Conservation (phyloP, 2,329 filamentous ascomycete species). For the Furcasterigmium sp. region DNA sequence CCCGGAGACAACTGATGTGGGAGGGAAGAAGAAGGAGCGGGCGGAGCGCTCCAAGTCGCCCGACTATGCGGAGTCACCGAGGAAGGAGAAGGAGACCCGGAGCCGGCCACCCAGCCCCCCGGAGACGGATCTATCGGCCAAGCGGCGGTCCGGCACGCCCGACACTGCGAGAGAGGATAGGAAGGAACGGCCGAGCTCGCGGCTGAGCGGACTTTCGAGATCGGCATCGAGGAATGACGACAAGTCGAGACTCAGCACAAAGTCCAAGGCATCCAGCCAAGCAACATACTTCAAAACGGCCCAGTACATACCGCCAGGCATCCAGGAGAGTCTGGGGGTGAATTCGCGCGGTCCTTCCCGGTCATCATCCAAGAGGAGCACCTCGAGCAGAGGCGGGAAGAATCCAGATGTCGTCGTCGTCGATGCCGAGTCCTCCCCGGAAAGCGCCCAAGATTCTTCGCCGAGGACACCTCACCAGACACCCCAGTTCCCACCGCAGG, state of each 20-base stretch:
- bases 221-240: conserved; percentile 42
- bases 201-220: conserved; percentile 35
- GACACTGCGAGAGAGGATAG: conserved; percentile 15
- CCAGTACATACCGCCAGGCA: conserved; percentile 15
- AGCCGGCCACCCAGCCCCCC: conserved; percentile 60
- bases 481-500: conserved; percentile 42
- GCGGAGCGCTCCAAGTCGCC: conserved; percentile 43
- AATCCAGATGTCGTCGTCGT: conserved; percentile 29
- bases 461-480: conserved; percentile 56
- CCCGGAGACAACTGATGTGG: conserved; percentile 67
- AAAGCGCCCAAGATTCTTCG: conserved; percentile 49
- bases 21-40: conserved; percentile 41
- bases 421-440: conserved; percentile 40
- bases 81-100: conserved; percentile 34
- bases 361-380: conserved; percentile 19
- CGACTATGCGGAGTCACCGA: conserved; percentile 28
- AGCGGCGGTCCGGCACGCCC: conserved; percentile 25
- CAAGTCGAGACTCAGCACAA: conserved; percentile 45
- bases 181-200: conserved; percentile 36
- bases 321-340: conserved; percentile 16
- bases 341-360: conserved; percentile 12
- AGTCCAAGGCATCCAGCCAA: conserved; percentile 54
- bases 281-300: conserved; percentile 44
- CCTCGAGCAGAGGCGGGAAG: conserved; percentile 35
- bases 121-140: conserved; percentile 54